Percentiles rank a stretch among this genome's conserved stretches.
Conservation (phyloP, 371 early-diverging fungal genomes). For the Aphelidium insulamus region DNA sequence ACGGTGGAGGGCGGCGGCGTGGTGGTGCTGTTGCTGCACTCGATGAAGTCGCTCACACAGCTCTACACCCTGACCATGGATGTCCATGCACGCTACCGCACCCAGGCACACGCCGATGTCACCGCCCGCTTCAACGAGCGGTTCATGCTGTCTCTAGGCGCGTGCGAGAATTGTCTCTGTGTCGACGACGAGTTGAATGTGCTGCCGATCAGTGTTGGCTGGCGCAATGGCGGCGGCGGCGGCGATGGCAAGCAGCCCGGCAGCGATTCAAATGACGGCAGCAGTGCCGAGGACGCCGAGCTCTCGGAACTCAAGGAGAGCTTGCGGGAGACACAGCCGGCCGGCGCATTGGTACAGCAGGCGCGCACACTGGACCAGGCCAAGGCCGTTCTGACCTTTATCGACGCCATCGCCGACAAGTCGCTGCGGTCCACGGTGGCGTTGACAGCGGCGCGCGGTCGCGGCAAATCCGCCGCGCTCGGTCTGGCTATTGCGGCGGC, state of each 20-base stretch:
- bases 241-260: constrained; percentile 73
- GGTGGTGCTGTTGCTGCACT: constrained; percentile 76
- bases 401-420: constrained; percentile 85
- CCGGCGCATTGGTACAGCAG: constrained; percentile 50
- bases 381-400: constrained; percentile 78
- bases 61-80: constrained; percentile 96
- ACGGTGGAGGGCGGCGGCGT: constrained; percentile 98
- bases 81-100: constrained; percentile 80
- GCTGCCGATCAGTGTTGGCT: constrained; percentile 66
- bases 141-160: constrained; percentile 80
- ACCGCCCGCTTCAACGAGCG: constrained; percentile 94
- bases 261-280: constrained; percentile 6
- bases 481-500: constrained; percentile 93
- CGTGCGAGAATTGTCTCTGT: constrained; percentile 76
- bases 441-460: constrained; percentile 93
- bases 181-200: constrained; percentile 94
- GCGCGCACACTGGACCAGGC: constrained; percentile 87
- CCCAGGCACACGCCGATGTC: constrained; percentile 79
- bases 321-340: constrained; percentile 65
- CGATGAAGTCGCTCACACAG: constrained; percentile 84
- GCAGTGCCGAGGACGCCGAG: constrained; percentile 33
- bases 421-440: constrained; percentile 72
- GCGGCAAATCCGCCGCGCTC: constrained; percentile 97
- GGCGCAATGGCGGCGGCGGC: too few species aligned
- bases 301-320: constrained; percentile 56